phyloP scores from a whole-genome alignment of 176 grass and related monocot genomes.

The Alopecurus myosuroides region DNA sequence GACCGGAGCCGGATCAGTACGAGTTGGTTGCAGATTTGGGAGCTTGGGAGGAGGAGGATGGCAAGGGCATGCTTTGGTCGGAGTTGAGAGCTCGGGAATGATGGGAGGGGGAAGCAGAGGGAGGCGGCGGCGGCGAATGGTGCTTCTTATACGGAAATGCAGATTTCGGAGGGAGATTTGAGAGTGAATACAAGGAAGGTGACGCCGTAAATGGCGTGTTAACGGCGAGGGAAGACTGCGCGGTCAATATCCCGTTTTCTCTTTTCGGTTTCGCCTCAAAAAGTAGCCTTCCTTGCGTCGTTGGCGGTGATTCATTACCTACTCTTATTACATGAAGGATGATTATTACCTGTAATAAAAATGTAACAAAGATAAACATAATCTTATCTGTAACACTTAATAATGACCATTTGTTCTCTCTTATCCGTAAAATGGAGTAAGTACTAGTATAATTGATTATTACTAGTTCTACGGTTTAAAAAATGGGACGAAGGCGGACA shows the following conservation, averaged over 20 bases:
- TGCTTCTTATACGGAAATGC: conserved; percentile 1
- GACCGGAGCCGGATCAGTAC: not conserved
- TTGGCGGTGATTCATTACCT: not conserved
- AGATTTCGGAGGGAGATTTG: conserved; percentile 33
- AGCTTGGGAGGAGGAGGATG: not conserved
- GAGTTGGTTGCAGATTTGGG: not conserved
- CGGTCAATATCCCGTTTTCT: not conserved
- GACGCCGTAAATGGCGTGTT: not conserved
- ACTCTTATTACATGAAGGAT: not conserved
- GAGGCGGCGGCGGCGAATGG: not conserved
- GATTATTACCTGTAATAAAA: not conserved
- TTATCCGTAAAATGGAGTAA: too few relatives aligned
- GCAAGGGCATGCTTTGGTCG: not conserved
- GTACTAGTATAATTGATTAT: too few relatives aligned
- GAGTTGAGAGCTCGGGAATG: not conserved
- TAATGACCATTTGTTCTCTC: not conserved
- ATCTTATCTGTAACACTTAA: not conserved
- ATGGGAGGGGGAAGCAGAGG: not conserved
- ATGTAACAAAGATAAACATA: not conserved
- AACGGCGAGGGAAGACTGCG: not conserved
- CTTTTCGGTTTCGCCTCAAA: not conserved
- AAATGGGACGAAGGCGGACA: not conserved
- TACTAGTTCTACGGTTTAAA: not conserved
- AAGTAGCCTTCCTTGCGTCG: not conserved
- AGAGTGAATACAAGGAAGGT: conserved; percentile 5